A percentile compares a stretch with the other conserved stretches of the same genome.
Evolutionary conservation across 2,329 filamentous ascomycete genomes (phyloP).

Genomic region (Dryadomyces quercus-mongolicae): DNA sequence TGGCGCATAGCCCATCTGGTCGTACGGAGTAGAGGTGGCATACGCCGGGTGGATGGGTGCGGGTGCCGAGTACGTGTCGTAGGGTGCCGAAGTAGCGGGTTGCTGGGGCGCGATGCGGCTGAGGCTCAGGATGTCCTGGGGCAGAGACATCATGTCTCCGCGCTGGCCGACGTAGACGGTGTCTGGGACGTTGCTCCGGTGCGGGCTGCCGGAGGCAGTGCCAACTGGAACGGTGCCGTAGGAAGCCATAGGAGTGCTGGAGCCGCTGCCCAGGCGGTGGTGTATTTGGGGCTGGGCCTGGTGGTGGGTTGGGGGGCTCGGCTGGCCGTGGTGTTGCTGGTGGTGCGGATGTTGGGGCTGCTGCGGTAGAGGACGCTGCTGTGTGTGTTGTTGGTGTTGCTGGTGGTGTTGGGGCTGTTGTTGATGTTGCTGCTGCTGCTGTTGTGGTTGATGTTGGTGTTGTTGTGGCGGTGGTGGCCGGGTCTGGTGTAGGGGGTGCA

Average conservation of each 20-base stretch:
- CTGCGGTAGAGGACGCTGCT: background rate
- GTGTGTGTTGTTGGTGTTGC: conserved; percentile 16
- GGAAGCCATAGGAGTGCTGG: conserved; percentile 51
- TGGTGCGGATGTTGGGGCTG: background rate
- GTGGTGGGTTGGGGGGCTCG: background rate
- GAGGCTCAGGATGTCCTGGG: conserved; percentile 62
- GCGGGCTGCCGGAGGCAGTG: conserved; percentile 51
- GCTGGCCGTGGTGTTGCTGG: background rate
- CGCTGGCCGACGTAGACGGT: conserved; percentile 43
- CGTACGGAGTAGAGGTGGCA: conserved; percentile 57
- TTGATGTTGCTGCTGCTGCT: conserved; percentile 6
- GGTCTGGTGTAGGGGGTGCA: conserved; percentile 3
- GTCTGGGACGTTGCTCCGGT: conserved; percentile 40
- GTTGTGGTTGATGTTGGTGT: conserved; percentile 32
- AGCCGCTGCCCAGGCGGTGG: conserved; percentile 11
- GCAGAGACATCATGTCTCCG: conserved; percentile 53
- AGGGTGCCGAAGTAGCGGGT: conserved; percentile 48
- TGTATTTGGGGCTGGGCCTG: conserved; percentile 22
- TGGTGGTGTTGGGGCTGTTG: too few species aligned
- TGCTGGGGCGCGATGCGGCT: conserved; percentile 45
- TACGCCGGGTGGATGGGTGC: conserved; percentile 56
- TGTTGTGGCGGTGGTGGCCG: background rate
- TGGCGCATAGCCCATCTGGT: conserved; percentile 62
- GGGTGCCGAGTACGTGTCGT: conserved; percentile 58
- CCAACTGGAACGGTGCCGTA: conserved; percentile 37